Evolutionary conservation across 192 early-diverging fungal genomes (phyloP).

Genomic region (Piromyces sp.): DNA sequence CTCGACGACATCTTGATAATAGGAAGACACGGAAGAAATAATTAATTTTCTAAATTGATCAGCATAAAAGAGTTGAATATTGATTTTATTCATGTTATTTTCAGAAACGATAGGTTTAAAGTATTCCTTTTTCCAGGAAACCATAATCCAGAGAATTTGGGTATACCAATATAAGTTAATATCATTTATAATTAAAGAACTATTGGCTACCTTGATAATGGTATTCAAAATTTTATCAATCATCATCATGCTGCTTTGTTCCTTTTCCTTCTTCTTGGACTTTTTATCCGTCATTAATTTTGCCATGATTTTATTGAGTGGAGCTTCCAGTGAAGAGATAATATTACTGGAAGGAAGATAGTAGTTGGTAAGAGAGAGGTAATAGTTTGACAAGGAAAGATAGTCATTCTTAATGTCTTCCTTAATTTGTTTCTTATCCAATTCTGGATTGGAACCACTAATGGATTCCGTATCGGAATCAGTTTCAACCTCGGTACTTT

Average conservation of each 20-base stretch:
- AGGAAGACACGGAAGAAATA: not conserved
- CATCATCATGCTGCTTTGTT: not conserved
- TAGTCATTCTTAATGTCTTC: not conserved
- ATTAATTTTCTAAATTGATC: not conserved
- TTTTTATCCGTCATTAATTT: not conserved
- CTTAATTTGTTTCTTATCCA: not conserved
- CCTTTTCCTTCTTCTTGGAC: not conserved
- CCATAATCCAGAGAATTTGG: not conserved
- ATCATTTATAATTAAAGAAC: not conserved
- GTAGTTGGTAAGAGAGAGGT: not conserved
- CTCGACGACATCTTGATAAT: not conserved
- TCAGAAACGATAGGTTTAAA: not conserved
- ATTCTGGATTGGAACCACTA: too few relatives aligned
- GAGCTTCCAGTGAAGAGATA: not conserved
- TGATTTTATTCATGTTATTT: not conserved
- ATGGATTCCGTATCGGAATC: too few relatives aligned
- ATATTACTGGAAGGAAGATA: not conserved
- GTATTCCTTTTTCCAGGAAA: not conserved
- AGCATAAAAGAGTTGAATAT: not conserved
- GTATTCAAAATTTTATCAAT: not conserved
- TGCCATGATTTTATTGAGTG: not conserved
- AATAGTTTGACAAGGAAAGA: not conserved
- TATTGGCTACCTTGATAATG: not conserved
- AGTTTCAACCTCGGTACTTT: not conserved
- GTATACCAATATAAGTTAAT: not conserved